Base-by-base conservation (phyloP, 2,329 filamentous ascomycete species). In the Pseudogymnoascus sp. region DNA sequence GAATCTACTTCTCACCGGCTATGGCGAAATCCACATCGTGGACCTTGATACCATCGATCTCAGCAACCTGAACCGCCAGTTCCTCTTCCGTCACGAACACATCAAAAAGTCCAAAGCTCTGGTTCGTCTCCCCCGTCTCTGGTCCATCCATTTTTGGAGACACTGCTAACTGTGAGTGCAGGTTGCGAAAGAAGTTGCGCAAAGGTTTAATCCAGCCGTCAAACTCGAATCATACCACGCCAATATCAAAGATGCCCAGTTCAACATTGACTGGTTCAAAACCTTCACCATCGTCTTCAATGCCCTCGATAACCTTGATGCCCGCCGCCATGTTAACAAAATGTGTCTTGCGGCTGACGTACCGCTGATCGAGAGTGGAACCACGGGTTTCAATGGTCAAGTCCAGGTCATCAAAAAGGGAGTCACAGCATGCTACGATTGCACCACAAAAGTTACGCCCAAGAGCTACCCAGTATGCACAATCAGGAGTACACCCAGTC, bases 21-120 rank as follows among this genome's bases (percentile, higher is more conserved):
- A 96, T 70, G 91, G 91, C 68, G 90, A 96, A 77, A 87, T 98
- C 60, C 90, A 96, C 75, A 88, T 98, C 53, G 91, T 99, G 69
- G 95, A 99, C 76, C 89, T 99, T 65, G 95, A 99, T 75, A 99
- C 95, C 1, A 98, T 99, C 78, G 95, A 99, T 74, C 83, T 99
- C 22, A 96, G 92, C 78, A 99, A 99, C 74, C 83, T 99, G 60
- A 99, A 99, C 71, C 90, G 95, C 62, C 95, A 99, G 75, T 99
- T 99, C 72, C 86, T 99, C 59, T 99, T 99, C 76, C 86, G 93
- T 65, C 89, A 93, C 71, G 93, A 98, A 74, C 95, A 99, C 73
- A 98, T 99, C 77, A 98, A 97, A 77, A 96, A 96, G 75, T 86
- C 93, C 1, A 99, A 99, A 75, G 93, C 95, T 61, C 78, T 96